phyloP scores from a whole-genome alignment of 2,329 filamentous ascomycete species.

The Cytospora schulzeri region DNA sequence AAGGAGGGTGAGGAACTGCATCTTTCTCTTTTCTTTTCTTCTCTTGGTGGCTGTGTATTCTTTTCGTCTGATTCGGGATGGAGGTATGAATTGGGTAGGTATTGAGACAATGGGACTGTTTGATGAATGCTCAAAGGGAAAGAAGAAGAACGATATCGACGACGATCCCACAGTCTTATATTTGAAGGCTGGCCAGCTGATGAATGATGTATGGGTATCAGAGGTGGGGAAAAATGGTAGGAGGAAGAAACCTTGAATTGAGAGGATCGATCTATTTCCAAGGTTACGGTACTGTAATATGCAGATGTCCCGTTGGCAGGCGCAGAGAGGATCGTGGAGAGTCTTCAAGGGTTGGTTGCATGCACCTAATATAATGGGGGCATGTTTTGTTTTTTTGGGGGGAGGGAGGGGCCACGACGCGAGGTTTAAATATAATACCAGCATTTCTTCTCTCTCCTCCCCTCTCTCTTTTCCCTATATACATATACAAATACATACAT shows the following conservation, averaged over 20 bases:
- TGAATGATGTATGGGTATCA: too few species aligned
- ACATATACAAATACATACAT: too few species aligned
- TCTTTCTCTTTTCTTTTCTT: conserved; percentile 4
- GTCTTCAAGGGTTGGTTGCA: background rate
- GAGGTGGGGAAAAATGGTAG: too few species aligned
- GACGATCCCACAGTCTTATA: background rate
- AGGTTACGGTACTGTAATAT: background rate
- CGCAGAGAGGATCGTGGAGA: background rate
- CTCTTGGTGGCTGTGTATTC: too few species aligned
- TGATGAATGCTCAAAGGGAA: too few species aligned
- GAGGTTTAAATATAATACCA: background rate
- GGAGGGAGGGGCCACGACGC: background rate
- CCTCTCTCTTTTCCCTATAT: too few species aligned
- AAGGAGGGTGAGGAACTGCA: conserved; percentile 20
- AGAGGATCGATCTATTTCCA: too few species aligned
- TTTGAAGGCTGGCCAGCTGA: too few species aligned
- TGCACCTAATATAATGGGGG: background rate
- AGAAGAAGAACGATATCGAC: background rate
- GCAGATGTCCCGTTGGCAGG: background rate
- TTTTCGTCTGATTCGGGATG: too few species aligned
- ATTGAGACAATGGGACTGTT: background rate
- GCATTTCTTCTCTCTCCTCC: too few species aligned
- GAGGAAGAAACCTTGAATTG: too few species aligned
- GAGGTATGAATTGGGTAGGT: background rate
- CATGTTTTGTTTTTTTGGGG: too few species aligned